These are phyloP conservation scores for Beta corolliflora DNA, from an alignment of 179 eudicot species.

Conservation along the genomic window DNA sequence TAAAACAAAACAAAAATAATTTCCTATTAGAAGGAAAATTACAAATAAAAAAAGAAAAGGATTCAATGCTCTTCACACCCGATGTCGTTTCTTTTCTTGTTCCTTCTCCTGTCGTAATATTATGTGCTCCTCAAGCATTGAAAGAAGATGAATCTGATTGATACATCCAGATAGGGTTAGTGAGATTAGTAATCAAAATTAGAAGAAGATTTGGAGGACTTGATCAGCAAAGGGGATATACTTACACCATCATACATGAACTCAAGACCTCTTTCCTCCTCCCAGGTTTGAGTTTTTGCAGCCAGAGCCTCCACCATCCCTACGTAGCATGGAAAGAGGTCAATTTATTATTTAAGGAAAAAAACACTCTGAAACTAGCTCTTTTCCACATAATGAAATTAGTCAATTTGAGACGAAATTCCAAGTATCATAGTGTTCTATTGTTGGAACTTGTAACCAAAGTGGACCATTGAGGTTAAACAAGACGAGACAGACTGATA, in stretches of 20 bases:
- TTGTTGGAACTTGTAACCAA: neutral
- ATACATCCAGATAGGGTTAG: neutral
- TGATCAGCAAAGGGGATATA: conserved; percentile 19
- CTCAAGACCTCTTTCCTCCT: conserved; percentile 67
- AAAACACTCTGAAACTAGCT: neutral
- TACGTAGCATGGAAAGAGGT: conserved; percentile 29
- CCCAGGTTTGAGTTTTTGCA: conserved; percentile 73
- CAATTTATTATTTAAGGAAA: neutral
- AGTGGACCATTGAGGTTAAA: neutral
- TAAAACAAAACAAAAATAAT: neutral
- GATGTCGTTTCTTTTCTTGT: conserved; percentile 73
- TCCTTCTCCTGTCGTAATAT: conserved; percentile 75
- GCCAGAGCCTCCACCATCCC: conserved; percentile 86
- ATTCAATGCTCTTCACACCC: conserved; percentile 50
- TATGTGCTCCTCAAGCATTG: conserved; percentile 81
- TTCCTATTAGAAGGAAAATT: neutral
- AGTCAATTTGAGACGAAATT: neutral
- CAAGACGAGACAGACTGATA: neutral
- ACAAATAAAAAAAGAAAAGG: neutral
- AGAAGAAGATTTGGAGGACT: neutral
- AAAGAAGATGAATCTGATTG: conserved; percentile 64
- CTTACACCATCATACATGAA: conserved; percentile 95
- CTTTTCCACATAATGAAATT: neutral
- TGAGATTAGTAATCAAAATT: neutral
- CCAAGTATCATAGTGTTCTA: too few relatives aligned